Percentiles rank a stretch among this genome's conserved stretches.
These are phyloP conservation scores for Dalbergia oliveri DNA, from an alignment of 306 rosid genomes.

Conservation along the genomic window DNA sequence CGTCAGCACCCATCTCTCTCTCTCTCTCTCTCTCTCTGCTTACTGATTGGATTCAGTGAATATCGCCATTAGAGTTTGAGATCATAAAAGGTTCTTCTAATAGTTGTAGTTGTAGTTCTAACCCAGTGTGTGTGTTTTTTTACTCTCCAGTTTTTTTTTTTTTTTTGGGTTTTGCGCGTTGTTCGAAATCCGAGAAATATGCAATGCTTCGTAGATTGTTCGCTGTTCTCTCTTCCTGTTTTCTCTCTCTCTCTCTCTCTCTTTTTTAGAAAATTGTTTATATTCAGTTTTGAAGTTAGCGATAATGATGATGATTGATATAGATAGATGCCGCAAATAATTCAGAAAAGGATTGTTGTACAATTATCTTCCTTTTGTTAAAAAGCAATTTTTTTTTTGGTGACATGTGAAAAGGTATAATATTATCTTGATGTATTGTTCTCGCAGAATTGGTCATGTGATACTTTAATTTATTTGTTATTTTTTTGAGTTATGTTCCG, in stretches of 20 bases:
- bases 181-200: slow-evolving; percentile 1
- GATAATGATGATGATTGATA: not conserved
- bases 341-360: not conserved
- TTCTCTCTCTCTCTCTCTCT: not conserved
- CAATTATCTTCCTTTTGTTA: not conserved
- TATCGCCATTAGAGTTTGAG: slow-evolving; percentile 55
- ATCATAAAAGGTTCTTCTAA: not conserved
- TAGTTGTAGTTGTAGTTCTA: not conserved
- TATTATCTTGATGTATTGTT: not conserved
- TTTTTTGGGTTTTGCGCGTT: slow-evolving; percentile 31
- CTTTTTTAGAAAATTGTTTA: not conserved
- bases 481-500: too few relatives aligned
- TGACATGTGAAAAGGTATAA: too few relatives aligned
- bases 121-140: not conserved
- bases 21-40: not conserved
- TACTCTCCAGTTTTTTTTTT: not conserved
- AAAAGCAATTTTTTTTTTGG: too few relatives aligned
- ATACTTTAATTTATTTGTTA: too few relatives aligned
- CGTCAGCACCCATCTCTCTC: slow-evolving; percentile 55
- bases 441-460: too few relatives aligned
- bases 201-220: slow-evolving; percentile 27
- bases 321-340: not conserved
- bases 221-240: not conserved
- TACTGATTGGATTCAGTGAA: slow-evolving; percentile 54
- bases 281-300: not conserved